These are phyloP conservation scores for Trebouxia sp. DNA, from an alignment of 139 green algal genomes.

Conservation along the genomic window DNA sequence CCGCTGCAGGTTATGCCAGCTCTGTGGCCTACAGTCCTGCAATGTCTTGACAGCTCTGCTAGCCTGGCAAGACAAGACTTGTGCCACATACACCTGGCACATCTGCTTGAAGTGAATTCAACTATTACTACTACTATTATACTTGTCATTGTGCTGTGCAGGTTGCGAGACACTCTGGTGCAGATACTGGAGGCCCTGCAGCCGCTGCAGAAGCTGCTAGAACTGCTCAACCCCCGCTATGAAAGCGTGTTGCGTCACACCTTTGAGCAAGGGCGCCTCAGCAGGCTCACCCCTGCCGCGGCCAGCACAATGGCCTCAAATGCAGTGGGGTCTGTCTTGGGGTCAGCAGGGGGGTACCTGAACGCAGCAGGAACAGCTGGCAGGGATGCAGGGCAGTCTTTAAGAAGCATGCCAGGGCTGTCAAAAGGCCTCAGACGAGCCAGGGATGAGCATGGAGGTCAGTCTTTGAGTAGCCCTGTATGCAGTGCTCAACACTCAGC, in stretches of 20 bases:
- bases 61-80: no score
- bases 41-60: no score
- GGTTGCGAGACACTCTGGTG: neutral
- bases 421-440: slow-evolving; percentile 24
- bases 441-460: slow-evolving; percentile 32
- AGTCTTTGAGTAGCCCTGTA: no score
- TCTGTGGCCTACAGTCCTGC: no score
- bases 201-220: slow-evolving; percentile 27
- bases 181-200: slow-evolving; percentile 28
- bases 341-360: neutral
- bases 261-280: slow-evolving; percentile 20
- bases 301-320: neutral
- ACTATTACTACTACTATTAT: no score
- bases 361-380: slow-evolving; percentile 6
- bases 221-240: slow-evolving; percentile 25
- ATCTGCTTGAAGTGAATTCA: no score
- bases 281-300: neutral
- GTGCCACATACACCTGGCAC: no score
- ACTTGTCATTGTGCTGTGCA: neutral
- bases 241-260: slow-evolving; percentile 28
- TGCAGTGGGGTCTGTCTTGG: neutral
- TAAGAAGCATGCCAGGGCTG: slow-evolving; percentile 1
- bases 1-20: no score
- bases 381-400: neutral
- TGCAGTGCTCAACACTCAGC: neutral